Evolutionary conservation across 2,329 filamentous ascomycete species (phyloP).

Genomic region (Ophiostoma triangulosporum): DNA sequence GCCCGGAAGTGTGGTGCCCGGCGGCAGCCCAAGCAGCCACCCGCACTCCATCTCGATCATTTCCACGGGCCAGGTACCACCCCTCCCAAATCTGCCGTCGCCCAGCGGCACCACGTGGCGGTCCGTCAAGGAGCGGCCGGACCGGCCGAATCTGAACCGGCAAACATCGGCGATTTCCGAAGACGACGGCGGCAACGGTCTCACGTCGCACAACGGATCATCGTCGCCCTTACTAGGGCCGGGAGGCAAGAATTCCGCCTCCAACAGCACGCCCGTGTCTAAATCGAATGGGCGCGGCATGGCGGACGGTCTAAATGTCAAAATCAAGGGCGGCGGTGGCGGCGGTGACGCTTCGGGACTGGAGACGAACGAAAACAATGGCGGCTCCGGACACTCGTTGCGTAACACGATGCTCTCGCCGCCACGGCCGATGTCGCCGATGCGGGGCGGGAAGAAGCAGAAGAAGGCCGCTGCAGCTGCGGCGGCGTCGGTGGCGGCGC

Average conservation of each 20-base stretch:
- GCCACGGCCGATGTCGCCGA: slow-evolving; percentile 30
- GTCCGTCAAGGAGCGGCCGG: slow-evolving; percentile 40
- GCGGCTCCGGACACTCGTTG: not conserved
- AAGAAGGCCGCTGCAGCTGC: slow-evolving; percentile 14
- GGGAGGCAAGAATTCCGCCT: not conserved
- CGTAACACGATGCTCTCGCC: slow-evolving; percentile 18
- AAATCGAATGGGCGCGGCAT: not conserved
- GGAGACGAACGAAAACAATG: not conserved
- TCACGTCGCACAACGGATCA: not conserved
- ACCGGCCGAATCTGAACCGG: slow-evolving; percentile 48
- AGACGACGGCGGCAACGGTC: not conserved
- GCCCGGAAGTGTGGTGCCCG: not conserved
- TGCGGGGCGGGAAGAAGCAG: slow-evolving; percentile 32
- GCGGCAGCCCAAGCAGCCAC: slow-evolving; percentile 21
- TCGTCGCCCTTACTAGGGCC: not conserved
- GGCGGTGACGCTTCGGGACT: not conserved
- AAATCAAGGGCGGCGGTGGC: not conserved
- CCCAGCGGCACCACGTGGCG: slow-evolving; percentile 29
- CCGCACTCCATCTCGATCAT: slow-evolving; percentile 55
- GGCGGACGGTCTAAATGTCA: not conserved
- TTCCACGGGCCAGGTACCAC: slow-evolving; percentile 64
- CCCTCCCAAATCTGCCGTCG: slow-evolving; percentile 39
- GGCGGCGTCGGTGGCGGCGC: not conserved
- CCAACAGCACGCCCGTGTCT: not conserved
- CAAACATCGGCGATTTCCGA: slow-evolving; percentile 44